Conservation (phyloP, 2,329 filamentous ascomycete species). For the Orbilia brochopaga region DNA sequence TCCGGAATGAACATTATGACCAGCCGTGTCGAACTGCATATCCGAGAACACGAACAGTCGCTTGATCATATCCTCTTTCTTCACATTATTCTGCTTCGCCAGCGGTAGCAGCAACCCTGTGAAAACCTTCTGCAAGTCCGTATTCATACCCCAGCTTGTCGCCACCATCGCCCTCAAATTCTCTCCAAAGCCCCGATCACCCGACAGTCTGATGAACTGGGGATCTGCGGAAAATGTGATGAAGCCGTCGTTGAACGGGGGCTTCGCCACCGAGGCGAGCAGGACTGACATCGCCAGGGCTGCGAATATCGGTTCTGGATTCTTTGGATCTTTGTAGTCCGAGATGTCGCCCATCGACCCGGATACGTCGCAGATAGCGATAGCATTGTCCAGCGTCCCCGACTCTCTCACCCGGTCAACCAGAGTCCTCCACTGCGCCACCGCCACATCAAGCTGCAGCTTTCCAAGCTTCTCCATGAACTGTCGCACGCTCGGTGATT, state of each 20-base stretch:
- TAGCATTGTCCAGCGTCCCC: constrained; percentile 63
- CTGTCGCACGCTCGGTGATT: constrained; percentile 50
- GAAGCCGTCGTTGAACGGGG: constrained; percentile 65
- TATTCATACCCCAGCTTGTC: constrained; percentile 60
- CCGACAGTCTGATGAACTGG: constrained; percentile 59
- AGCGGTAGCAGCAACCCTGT: constrained; percentile 64
- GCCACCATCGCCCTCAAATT: constrained; percentile 58
- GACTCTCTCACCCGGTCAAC: constrained; percentile 66
- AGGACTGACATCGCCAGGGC: constrained; percentile 66
- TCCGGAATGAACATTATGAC: background rate
- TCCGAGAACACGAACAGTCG: constrained; percentile 68
- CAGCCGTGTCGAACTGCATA: constrained; percentile 66
- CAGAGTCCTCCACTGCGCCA: constrained; percentile 66
- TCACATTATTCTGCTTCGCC: constrained; percentile 62
- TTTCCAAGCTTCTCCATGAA: constrained; percentile 56
- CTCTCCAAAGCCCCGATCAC: constrained; percentile 58
- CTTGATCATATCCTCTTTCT: constrained; percentile 67
- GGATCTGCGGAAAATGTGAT: constrained; percentile 64
- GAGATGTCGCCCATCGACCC: constrained; percentile 61
- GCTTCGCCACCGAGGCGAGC: constrained; percentile 63
- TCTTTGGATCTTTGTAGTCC: constrained; percentile 59
- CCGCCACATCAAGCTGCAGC: constrained; percentile 57
- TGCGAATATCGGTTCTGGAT: constrained; percentile 63
- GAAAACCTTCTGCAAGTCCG: constrained; percentile 66
- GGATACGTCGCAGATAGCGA: constrained; percentile 67